A percentile compares a stretch with the other conserved stretches of the same genome.
These are phyloP conservation scores for Metschnikowia kunwiensis DNA, from an alignment of 805 yeast species.

Conservation along the genomic window DNA sequence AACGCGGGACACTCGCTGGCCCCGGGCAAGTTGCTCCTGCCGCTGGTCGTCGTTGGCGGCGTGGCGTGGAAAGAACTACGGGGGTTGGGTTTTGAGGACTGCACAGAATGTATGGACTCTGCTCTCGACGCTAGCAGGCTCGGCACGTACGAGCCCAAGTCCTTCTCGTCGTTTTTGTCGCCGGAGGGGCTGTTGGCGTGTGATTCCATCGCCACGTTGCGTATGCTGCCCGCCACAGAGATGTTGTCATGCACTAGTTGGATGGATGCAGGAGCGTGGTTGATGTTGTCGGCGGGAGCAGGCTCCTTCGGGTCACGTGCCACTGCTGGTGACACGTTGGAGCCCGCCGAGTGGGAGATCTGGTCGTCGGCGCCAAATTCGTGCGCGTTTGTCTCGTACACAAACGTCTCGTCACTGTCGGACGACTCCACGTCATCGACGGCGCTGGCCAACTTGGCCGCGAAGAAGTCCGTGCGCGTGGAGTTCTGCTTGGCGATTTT, in stretches of 20 bases:
- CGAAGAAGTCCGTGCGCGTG: constrained; percentile 88
- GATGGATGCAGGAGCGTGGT: constrained; percentile 13
- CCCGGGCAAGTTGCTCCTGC: constrained; percentile 1
- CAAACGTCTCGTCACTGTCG: constrained; percentile 93
- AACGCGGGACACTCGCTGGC: constrained; percentile 16
- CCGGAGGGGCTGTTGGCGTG: constrained; percentile 10
- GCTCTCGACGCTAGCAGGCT: constrained; percentile 12
- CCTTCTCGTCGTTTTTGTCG: constrained; percentile 13
- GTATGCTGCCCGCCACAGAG: constrained; percentile 15
- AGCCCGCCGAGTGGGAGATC: constrained; percentile 4
- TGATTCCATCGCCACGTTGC: constrained; percentile 11
- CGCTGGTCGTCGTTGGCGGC: constrained; percentile 16
- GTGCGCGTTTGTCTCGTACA: constrained; percentile 61
- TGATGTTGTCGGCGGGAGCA: constrained; percentile 10
- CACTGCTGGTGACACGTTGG: constrained; percentile 5
- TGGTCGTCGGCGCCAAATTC: constrained; percentile 21
- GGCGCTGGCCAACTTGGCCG: constrained; percentile 91
- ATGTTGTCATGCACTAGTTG: constrained; percentile 15
- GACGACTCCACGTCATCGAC: constrained; percentile 85
- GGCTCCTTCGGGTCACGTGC: not conserved
- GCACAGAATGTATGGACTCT: constrained; percentile 25
- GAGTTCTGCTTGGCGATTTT: constrained; percentile 48
- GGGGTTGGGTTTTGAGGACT: constrained; percentile 19
- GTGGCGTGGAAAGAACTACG: constrained; percentile 17
- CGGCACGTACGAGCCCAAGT: constrained; percentile 3